Evolutionary conservation across 768 basidiomycete genomes (phyloP).

Genomic region (Hygrocybe punicea): DNA sequence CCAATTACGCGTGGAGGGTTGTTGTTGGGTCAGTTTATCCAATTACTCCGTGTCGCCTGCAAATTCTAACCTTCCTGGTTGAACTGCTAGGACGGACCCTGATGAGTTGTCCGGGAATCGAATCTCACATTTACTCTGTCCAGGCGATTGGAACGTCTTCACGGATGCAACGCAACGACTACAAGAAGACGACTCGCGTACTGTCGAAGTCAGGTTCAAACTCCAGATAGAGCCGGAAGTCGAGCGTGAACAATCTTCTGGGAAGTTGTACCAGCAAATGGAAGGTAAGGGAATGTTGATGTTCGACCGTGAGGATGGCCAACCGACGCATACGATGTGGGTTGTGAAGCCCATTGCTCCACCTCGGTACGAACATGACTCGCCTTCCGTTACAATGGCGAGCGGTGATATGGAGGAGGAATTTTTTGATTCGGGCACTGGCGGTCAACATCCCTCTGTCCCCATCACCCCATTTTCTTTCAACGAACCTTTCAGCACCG

Average conservation of each 20-base stretch:
- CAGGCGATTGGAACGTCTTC: conserved; percentile 79
- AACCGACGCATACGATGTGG: conserved; percentile 97
- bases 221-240: conserved; percentile 68
- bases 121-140: conserved; percentile 76
- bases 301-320: conserved; percentile 84
- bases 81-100: conserved; percentile 72
- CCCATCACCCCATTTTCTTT: conserved; percentile 72
- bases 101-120: conserved; percentile 73
- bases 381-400: conserved; percentile 58
- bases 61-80: conserved; percentile 15
- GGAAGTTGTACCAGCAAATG: conserved; percentile 74
- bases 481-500: conserved; percentile 70
- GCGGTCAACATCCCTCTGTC: conserved; percentile 37
- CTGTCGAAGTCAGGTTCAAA: conserved; percentile 87
- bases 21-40: conserved; percentile 72
- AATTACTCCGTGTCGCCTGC: not conserved
- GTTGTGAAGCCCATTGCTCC: conserved; percentile 80
- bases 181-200: conserved; percentile 88
- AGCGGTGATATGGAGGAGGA: conserved; percentile 36
- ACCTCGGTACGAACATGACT: conserved; percentile 63
- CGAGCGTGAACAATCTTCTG: conserved; percentile 53
- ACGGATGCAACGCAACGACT: conserved; percentile 81
- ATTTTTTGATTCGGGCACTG: conserved; percentile 38
- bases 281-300: conserved; percentile 99
- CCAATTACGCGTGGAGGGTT: conserved; percentile 92